Evolutionary conservation across 306 rosid genomes (phyloP).

Genomic region (Vigna nakashimae): DNA sequence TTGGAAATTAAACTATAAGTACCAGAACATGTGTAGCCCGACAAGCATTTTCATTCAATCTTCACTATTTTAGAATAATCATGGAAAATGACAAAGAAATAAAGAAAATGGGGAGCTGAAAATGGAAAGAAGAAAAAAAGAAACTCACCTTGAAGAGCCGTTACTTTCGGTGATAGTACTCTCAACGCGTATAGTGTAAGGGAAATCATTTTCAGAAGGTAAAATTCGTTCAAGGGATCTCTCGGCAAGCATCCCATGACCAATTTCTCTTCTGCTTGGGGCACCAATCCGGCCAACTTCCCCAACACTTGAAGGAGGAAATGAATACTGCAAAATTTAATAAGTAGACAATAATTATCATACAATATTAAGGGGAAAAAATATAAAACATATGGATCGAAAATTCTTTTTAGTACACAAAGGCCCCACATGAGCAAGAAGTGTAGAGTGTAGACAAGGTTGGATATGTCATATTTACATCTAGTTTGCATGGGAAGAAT

Average conservation of each 20-base stretch:
- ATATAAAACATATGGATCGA: constrained; percentile 21
- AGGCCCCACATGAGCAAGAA: too few relatives aligned
- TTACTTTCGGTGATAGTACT: constrained; percentile 99
- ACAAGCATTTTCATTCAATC: constrained; percentile 6
- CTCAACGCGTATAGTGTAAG: constrained; percentile 96
- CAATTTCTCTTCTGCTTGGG: constrained; percentile 98
- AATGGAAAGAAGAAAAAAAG: background rate
- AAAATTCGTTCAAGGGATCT: constrained; percentile 89
- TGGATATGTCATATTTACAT: too few relatives aligned
- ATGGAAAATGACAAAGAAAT: constrained; percentile 15
- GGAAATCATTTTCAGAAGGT: constrained; percentile 87
- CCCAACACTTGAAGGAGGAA: constrained; percentile 98
- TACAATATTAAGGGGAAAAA: background rate
- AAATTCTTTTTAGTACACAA: background rate
- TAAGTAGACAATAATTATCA: constrained; percentile 33
- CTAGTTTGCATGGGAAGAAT: too few relatives aligned
- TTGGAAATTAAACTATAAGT: constrained; percentile 26
- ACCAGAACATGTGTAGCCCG: background rate
- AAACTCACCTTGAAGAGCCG: constrained; percentile 89
- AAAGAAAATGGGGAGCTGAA: constrained; percentile 9
- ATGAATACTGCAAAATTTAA: constrained; percentile 74
- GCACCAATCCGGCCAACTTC: constrained; percentile 98
- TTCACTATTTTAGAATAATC: constrained; percentile 13
- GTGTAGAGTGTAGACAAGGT: too few relatives aligned
- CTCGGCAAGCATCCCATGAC: constrained; percentile 98